These are phyloP conservation scores for Leishmania guyanensis DNA, from an alignment of 208 protist genomes.

Conservation along the genomic window DNA sequence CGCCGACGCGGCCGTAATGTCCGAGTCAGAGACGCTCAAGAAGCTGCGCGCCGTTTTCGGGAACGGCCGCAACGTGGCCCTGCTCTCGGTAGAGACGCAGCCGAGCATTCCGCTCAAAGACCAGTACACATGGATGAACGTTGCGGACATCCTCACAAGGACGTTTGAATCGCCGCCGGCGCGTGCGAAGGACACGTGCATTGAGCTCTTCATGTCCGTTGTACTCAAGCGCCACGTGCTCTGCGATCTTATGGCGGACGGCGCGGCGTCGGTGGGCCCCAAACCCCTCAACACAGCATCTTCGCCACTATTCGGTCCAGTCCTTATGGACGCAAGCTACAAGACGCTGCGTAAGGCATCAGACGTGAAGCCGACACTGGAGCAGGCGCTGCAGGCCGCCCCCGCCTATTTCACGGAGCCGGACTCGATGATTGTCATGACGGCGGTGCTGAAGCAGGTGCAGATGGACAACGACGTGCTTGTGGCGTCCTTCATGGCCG, in stretches of 20 bases:
- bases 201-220: conserved; percentile 57
- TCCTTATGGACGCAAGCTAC: conserved; percentile 27
- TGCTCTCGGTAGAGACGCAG: conserved; percentile 52
- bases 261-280: conserved; percentile 4
- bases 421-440: conserved; percentile 44
- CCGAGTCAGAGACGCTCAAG: conserved; percentile 34
- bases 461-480: conserved; percentile 45
- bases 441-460: conserved; percentile 49
- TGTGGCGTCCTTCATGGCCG: conserved; percentile 47
- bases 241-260: conserved; percentile 42
- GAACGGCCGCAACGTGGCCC: conserved; percentile 39
- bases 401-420: conserved; percentile 16
- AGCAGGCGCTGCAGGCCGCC: conserved; percentile 28
- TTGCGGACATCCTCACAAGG: conserved; percentile 29
- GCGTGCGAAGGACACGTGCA: conserved; percentile 15
- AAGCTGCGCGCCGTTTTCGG: conserved; percentile 20
- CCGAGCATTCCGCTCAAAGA: conserved; percentile 27
- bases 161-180: conserved; percentile 21
- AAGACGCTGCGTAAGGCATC: conserved; percentile 18
- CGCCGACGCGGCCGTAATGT: conserved; percentile 4
- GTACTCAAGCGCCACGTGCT: conserved; percentile 56
- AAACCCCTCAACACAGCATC: conserved; percentile 41
- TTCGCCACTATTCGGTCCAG: conserved; percentile 58
- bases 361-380: conserved; percentile 28
- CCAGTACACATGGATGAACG: conserved; percentile 48